Base-by-base conservation (phyloP, 139 green algal genomes). In the Asterochloris erici region DNA sequence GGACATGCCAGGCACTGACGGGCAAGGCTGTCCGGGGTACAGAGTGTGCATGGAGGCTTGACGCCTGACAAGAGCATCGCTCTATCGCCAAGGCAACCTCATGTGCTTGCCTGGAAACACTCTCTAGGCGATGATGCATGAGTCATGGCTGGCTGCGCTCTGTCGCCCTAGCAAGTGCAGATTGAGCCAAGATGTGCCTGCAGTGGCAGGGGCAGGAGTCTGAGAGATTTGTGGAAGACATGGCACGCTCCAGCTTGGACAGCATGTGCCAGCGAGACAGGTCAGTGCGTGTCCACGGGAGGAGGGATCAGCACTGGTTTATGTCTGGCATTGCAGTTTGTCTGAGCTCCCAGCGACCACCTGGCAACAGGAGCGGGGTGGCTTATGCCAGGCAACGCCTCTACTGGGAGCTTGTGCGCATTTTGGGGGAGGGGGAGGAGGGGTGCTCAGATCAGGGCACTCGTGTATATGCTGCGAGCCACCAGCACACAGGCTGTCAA, bases 261-360 rank as follows among this genome's bases (percentile, higher is more conserved):
- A 54, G 38, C 38, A 81, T 84, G 73, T 84, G 61, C 81, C 81
- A 84, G 81, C 61, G 81, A 84, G 81, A 84, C 81, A 84, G 81
- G 81, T 84, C 81, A 73, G 81, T 63, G 63, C 16, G 26, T 24
- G 28, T n/a, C 73, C 74, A 79, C 19, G 62, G 26, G 63, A 68
- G 17, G 68, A 54, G 38, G 63, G 69, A 26, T 24, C 54, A 14
- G 27, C 64, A 23, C 70, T 69, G 81, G 63, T 84, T 81, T 70
- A 61, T 26, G 64, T 76, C 81, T 84, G 81, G 81, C 63, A 61
- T 83, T 79, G 15, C 47, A 19, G 14, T 15, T 17, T 82, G 78
- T 63, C 26, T 19, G 23, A 29, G 23, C 19, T 24, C 71, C 71
- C 26, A 19, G 26, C 26, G 6, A 28, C n/a, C 71, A 28, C 71